Evolutionary conservation across 305 asterid species (phyloP), one percentile per base, ranked within the genome.

Genomic region (Plantago lanceolata): DNA sequence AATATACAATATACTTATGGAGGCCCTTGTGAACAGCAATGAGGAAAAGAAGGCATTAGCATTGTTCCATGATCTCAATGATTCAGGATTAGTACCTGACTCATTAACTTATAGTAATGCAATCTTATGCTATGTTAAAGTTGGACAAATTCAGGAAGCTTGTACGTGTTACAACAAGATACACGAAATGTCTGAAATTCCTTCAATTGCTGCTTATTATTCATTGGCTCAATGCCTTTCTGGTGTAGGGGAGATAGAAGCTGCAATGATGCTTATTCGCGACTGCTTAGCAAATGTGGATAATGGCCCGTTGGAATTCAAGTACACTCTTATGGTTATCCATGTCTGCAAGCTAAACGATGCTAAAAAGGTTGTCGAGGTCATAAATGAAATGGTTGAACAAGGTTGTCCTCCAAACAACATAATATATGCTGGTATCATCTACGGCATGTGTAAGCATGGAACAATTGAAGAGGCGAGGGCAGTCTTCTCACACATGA

Each of bases 401-500:
- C 81, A 82, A 66, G 89, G 85, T 57, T 81, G 67, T 61, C 48
- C 61, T 61, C 85, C 80, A 15, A 80, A 59, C 72, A 64, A 67
- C 59, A 56, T 76, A 70, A 75, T 68, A 19, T 81, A 67, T 55
- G 72, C 83, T 40, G 89, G 89, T 61, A 60, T 89, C 29, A 82
- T 89, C 9, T 92, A 53, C 40, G 96, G 98, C 15, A 85, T 89
- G 90, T 81, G 91, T 77, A 83, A 72, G 73, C 82, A 87, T 51
- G 98, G 98, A 57, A 87, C 86, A n/a, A 75, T 87, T 68, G 96
- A 87, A 67, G 98, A 87, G 76, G 95, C 88, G 7, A 84, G 91
- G 77, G 81, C 66, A 65, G 80, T 87, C 3, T 82, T 92, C 66
- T 69, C 73, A 0, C 35, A 60, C 71, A 68, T 87, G 86, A 85